Conservation (phyloP, 345 rosid species). For the Rhodamnia rubescens region DNA sequence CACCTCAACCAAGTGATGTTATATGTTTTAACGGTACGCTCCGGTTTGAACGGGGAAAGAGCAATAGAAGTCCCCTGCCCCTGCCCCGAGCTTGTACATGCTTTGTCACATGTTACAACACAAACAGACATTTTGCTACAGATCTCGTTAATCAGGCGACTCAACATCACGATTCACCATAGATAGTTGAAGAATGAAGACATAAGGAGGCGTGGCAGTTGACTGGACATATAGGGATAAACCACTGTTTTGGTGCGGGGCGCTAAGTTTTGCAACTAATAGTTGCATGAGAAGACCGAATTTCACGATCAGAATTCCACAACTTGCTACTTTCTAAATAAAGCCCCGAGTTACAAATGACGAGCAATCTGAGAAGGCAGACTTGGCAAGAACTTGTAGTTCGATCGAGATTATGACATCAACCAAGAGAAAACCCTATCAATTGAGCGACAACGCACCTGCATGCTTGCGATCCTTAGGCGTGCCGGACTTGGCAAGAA, state of each 20-base stretch:
- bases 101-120: not conserved
- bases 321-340: not conserved
- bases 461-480: constrained; percentile 65
- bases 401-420: not conserved
- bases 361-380: not conserved
- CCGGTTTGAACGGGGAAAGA: not conserved
- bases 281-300: not conserved
- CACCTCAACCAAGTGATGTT: not conserved
- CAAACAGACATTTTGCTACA: not conserved
- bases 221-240: not conserved
- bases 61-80: not conserved
- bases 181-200: not conserved
- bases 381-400: not conserved
- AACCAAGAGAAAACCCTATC: not conserved
- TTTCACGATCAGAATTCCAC: not conserved
- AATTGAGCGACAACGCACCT: constrained; percentile 18
- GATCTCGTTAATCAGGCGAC: not conserved
- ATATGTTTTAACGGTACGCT: not conserved
- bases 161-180: not conserved
- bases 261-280: not conserved
- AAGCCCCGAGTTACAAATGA: not conserved
- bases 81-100: not conserved
- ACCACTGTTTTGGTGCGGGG: not conserved
- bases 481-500: constrained; percentile 92
- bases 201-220: not conserved